A percentile compares a stretch with the other conserved stretches of the same genome.
phyloP scores from a whole-genome alignment of 148 eudicot genomes.

The Vaccinium myrtillus region DNA sequence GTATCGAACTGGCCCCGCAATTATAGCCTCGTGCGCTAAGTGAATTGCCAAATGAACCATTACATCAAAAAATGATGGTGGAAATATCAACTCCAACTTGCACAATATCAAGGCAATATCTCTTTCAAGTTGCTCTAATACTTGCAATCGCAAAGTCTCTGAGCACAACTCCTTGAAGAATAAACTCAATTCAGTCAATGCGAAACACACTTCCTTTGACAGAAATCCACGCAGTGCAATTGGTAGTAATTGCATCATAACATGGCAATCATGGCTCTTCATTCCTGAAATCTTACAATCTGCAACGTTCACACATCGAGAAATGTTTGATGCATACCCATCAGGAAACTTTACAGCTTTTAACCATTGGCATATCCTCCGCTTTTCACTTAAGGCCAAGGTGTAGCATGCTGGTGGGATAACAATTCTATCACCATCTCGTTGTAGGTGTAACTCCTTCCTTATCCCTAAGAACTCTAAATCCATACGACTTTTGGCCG shows the following conservation, averaged over 20 bases:
- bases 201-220: not conserved
- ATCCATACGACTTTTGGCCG: not conserved
- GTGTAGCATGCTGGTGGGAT: not conserved
- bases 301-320: not conserved
- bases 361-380: not conserved
- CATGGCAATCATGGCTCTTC: not conserved
- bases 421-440: not conserved
- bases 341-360: not conserved
- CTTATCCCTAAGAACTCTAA: constrained; percentile 2
- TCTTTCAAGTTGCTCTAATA: not conserved
- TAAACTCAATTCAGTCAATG: not conserved
- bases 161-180: not conserved
- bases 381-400: not conserved
- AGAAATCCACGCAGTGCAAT: not conserved
- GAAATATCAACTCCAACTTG: not conserved
- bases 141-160: not conserved
- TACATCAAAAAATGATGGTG: constrained; percentile 15
- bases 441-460: not conserved
- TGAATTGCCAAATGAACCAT: constrained; percentile 12
- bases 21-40: no score
- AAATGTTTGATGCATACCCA: not conserved
- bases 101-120: not conserved
- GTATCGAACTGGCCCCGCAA: no score
- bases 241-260: not conserved
- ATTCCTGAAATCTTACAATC: not conserved